Conservation (phyloP, 768 basidiomycete species). For the Arthromyces matolae region DNA sequence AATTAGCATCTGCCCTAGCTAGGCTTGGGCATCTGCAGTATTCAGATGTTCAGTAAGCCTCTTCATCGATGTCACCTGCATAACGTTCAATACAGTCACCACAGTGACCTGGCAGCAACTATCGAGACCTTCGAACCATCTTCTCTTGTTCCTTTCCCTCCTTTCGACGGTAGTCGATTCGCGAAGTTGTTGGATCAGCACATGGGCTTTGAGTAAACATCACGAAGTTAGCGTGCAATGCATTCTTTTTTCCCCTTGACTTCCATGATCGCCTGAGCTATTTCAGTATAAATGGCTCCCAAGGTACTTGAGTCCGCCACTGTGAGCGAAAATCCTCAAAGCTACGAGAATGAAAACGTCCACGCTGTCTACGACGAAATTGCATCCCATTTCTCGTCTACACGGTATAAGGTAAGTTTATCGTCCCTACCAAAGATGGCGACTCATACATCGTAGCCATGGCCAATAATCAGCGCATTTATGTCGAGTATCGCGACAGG, state of each 20-base stretch:
- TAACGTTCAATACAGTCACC: neutral
- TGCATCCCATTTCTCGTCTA: constrained; percentile 83
- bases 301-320: constrained; percentile 35
- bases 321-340: constrained; percentile 46
- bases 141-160: constrained; percentile 55
- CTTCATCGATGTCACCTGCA: neutral
- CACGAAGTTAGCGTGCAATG: constrained; percentile 2
- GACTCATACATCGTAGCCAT: constrained; percentile 51
- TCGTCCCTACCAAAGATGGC: neutral
- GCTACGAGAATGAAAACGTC: constrained; percentile 73
- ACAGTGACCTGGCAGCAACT: constrained; percentile 51
- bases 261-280: constrained; percentile 8
- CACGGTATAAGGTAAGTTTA: constrained; percentile 75
- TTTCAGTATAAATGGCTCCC: constrained; percentile 11
- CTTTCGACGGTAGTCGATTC: constrained; percentile 66
- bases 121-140: constrained; percentile 48
- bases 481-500: constrained; percentile 67
- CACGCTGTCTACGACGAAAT: constrained; percentile 84
- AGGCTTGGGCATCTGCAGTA: constrained; percentile 54
- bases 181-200: constrained; percentile 66
- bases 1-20: constrained; percentile 72
- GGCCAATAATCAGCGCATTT: constrained; percentile 83
- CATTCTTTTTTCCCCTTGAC: constrained; percentile 6
- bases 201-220: constrained; percentile 59
- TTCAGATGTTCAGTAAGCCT: constrained; percentile 55